These are phyloP conservation scores for Cyamopsis tetragonoloba DNA, from an alignment of 306 rosid species.

Conservation along the genomic window DNA sequence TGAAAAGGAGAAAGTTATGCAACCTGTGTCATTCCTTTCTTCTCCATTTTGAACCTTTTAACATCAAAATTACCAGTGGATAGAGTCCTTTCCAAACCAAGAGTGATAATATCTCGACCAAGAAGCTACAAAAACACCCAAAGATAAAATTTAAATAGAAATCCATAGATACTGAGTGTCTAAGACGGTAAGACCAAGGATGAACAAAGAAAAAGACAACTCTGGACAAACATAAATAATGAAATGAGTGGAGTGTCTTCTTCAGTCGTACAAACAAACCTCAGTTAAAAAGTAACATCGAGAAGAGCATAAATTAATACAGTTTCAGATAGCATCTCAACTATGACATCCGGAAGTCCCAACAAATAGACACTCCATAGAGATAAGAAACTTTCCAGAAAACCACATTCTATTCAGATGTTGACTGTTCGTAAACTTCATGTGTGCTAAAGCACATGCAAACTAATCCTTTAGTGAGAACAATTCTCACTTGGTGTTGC, in stretches of 20 bases:
- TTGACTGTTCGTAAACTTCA: slow-evolving; percentile 15
- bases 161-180: not conserved
- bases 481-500: no score
- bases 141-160: not conserved
- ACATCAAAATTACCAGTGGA: slow-evolving; percentile 86
- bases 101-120: slow-evolving; percentile 32
- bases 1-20: not conserved
- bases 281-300: not conserved
- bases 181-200: not conserved
- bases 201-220: not conserved
- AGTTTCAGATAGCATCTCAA: not conserved
- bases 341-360: slow-evolving; percentile 13
- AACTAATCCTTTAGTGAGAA: no score
- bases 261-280: not conserved
- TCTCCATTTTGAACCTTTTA: slow-evolving; percentile 78
- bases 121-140: slow-evolving; percentile 30
- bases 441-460: not conserved
- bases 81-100: slow-evolving; percentile 78
- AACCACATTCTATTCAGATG: not conserved
- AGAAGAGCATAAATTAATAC: not conserved
- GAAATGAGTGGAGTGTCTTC: not conserved
- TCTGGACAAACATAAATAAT: slow-evolving; percentile 5
- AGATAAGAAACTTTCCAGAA: slow-evolving; percentile 5
- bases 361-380: not conserved
- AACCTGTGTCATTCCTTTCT: slow-evolving; percentile 96